These are phyloP conservation scores for Myxozyma lipomycoides DNA, from an alignment of 805 yeast species.

Conservation along the genomic window DNA sequence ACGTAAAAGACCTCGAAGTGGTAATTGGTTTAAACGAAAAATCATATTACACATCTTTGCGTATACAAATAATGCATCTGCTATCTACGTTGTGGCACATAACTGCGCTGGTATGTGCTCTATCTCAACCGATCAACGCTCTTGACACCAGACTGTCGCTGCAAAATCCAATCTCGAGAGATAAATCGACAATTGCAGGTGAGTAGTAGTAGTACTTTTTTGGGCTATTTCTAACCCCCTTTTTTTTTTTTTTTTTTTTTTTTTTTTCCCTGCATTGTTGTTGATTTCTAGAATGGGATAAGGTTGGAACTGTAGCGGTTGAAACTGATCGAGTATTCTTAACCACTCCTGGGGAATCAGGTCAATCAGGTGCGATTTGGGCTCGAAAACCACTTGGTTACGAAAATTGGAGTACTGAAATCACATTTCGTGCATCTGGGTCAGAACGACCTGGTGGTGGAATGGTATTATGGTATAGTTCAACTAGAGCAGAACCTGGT, in stretches of 20 bases:
- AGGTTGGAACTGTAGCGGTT: constrained; percentile 28
- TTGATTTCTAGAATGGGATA: constrained; percentile 28
- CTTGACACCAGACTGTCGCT: constrained; percentile 13
- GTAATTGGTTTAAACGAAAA: too few relatives aligned
- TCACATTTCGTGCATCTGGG: constrained; percentile 34
- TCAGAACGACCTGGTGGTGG: constrained; percentile 39
- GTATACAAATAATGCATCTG: too few relatives aligned
- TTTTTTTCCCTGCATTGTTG: background rate
- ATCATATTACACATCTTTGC: too few relatives aligned
- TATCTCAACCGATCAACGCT: too few relatives aligned
- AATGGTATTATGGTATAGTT: constrained; percentile 39
- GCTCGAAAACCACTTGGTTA: constrained; percentile 30
- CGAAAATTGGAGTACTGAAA: constrained; percentile 39
- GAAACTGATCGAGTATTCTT: constrained; percentile 28
- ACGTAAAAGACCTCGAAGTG: too few relatives aligned
- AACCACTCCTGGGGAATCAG: constrained; percentile 28
- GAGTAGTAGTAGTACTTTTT: background rate
- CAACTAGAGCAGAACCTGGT: constrained; percentile 32
- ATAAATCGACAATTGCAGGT: constrained; percentile 17
- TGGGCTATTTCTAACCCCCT: background rate
- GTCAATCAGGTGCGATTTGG: constrained; percentile 39
- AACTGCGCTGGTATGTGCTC: too few relatives aligned
- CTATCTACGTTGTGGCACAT: too few relatives aligned
- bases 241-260: background rate
- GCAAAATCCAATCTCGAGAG: constrained; percentile 19